Conservation (phyloP, 1,284 basidiomycete species). For the Leccinum holopus region DNA sequence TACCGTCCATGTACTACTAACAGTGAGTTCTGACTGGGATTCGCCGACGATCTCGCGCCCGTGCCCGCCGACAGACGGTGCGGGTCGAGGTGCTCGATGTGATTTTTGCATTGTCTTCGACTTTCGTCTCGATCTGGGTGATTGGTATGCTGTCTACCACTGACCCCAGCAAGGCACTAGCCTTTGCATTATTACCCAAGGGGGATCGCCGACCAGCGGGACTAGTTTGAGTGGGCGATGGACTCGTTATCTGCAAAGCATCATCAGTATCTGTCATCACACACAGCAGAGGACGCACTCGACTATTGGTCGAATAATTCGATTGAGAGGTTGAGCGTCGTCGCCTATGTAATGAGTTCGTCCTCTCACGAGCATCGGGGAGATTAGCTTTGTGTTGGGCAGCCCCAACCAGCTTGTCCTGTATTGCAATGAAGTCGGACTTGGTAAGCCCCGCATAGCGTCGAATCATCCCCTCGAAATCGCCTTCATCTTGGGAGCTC, state of each 20-base stretch:
- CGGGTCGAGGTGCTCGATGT: too few relatives aligned
- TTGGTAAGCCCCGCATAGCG: conserved; percentile 66
- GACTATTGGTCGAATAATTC: conserved; percentile 59
- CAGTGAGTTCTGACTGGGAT: conserved; percentile 9
- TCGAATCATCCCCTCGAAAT: conserved; percentile 63
- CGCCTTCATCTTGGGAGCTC: conserved; percentile 53
- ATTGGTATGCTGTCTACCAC: conserved; percentile 64
- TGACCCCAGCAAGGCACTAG: conserved; percentile 63
- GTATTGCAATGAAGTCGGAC: conserved; percentile 65
- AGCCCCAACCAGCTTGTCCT: conserved; percentile 61
- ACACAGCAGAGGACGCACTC: conserved; percentile 41
- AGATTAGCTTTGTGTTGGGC: too few relatives aligned
- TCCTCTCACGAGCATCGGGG: conserved; percentile 43
- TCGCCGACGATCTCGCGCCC: too few relatives aligned
- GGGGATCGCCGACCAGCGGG: conserved; percentile 34
- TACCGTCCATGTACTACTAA: conserved; percentile 19
- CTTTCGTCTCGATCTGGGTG: conserved; percentile 30
- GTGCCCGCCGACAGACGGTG: too few relatives aligned
- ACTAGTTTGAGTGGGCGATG: conserved; percentile 36
- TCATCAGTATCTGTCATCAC: conserved; percentile 9
- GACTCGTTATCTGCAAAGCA: conserved; percentile 52
- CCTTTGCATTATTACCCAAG: conserved; percentile 53
- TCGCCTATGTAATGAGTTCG: conserved; percentile 61
- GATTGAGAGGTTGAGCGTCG: conserved; percentile 80
- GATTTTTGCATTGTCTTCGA: conserved; percentile 20